phyloP scores from a whole-genome alignment of 768 basidiomycete species.

The Psilocybe cyanescens region DNA sequence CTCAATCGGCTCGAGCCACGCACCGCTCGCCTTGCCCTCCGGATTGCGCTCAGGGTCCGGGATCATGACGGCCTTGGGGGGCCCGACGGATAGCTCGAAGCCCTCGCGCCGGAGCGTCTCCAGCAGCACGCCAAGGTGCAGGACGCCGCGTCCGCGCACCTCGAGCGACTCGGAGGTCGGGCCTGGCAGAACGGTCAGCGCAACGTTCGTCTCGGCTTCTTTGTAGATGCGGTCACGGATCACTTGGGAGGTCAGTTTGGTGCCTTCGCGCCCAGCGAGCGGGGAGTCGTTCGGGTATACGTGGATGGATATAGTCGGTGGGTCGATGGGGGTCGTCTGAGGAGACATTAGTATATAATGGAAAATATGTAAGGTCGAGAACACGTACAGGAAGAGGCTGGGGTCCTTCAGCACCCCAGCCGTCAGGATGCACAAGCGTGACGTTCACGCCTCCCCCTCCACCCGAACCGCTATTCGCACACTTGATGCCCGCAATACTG shows the following conservation, averaged over 20 bases:
- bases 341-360: slow-evolving; percentile 14
- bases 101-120: slow-evolving; percentile 54
- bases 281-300: slow-evolving; percentile 53
- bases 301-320: slow-evolving; percentile 52
- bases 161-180: slow-evolving; percentile 54
- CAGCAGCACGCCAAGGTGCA: slow-evolving; percentile 54
- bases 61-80: slow-evolving; percentile 54
- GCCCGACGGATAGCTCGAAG: slow-evolving; percentile 48
- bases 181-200: slow-evolving; percentile 50
- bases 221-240: slow-evolving; percentile 52
- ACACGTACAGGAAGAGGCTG: slow-evolving; percentile 40
- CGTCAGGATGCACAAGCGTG: slow-evolving; percentile 46
- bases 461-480: slow-evolving; percentile 12
- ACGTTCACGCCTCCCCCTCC: slow-evolving; percentile 47
- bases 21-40: slow-evolving; percentile 25
- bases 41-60: slow-evolving; percentile 39
- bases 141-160: slow-evolving; percentile 50
- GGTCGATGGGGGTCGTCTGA: slow-evolving; percentile 51
- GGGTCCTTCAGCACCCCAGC: slow-evolving; percentile 46
- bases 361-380: neutral
- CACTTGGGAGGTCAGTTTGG: slow-evolving; percentile 52
- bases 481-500: slow-evolving; percentile 50
- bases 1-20: slow-evolving; percentile 50
- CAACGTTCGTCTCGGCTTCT: slow-evolving; percentile 56
- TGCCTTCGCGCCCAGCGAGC: slow-evolving; percentile 47